A percentile compares a stretch with the other conserved stretches of the same genome.
phyloP scores from a whole-genome alignment of 805 yeast genomes.

The Pichia deserticola region DNA sequence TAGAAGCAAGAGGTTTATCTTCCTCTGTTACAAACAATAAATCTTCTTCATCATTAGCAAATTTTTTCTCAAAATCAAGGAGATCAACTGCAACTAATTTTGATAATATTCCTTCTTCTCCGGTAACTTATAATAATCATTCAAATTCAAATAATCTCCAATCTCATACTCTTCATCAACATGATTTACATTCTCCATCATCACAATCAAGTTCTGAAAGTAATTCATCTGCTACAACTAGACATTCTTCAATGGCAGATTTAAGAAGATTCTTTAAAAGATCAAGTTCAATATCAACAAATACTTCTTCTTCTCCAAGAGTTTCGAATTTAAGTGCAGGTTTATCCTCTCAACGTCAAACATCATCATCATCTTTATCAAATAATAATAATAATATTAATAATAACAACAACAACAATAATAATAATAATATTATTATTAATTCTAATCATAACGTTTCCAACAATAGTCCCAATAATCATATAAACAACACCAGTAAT shows the following conservation, averaged over 20 bases:
- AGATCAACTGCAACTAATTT: conserved; percentile 26
- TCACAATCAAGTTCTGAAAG: conserved; percentile 26
- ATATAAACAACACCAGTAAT: neutral
- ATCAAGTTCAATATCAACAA: conserved; percentile 18
- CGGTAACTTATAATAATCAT: conserved; percentile 9
- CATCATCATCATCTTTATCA: conserved; percentile 11
- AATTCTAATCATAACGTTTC: neutral
- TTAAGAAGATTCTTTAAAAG: conserved; percentile 65
- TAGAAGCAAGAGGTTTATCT: conserved; percentile 35
- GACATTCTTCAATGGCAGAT: conserved; percentile 76
- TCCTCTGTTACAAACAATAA: conserved; percentile 13
- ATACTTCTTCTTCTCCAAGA: conserved; percentile 20
- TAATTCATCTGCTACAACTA: conserved; percentile 31
- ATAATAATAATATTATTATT: neutral
- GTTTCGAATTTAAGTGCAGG: conserved; percentile 32
- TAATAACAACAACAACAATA: conserved; percentile 10
- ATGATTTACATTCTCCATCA: conserved; percentile 22
- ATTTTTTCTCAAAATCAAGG: conserved; percentile 42
- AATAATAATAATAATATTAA: conserved; percentile 6
- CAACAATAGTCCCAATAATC: too few species aligned
- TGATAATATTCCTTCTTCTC: conserved; percentile 25
- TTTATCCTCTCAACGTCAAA: conserved; percentile 25
- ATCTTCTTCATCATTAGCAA: conserved; percentile 43
- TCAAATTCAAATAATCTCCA: neutral
- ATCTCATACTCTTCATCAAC: conserved; percentile 4